Evolutionary conservation across 1,284 basidiomycete species (phyloP).

Genomic region (Amylostereum areolatum): DNA sequence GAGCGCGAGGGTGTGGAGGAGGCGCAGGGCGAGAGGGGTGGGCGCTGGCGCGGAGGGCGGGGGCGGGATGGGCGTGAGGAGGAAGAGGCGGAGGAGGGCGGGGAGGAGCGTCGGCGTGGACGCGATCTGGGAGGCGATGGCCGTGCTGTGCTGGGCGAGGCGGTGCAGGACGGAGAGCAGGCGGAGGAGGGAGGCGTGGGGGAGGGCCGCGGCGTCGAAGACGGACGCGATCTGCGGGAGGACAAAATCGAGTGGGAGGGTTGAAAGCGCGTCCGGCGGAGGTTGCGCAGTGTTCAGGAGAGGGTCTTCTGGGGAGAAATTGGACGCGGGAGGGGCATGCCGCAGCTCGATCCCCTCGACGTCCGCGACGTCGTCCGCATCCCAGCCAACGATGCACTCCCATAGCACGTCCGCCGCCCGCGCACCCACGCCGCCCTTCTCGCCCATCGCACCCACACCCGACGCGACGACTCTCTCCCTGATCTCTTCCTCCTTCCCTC

Average conservation of each 20-base stretch:
- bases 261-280: constrained; percentile 23
- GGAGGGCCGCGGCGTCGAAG: constrained; percentile 35
- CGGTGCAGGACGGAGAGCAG: constrained; percentile 61
- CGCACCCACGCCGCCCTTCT: constrained; percentile 63
- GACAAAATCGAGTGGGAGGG: constrained; percentile 49
- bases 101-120: constrained; percentile 49
- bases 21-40: constrained; percentile 47
- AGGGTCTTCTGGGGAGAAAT: background rate
- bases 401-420: constrained; percentile 66
- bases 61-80: constrained; percentile 44
- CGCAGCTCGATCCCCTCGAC: constrained; percentile 48
- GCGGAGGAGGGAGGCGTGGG: constrained; percentile 45
- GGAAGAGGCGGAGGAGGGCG: constrained; percentile 47
- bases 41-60: constrained; percentile 30
- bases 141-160: constrained; percentile 51
- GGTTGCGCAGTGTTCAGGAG: constrained; percentile 5
- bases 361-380: constrained; percentile 27
- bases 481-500: constrained; percentile 40
- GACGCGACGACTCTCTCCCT: constrained; percentile 57
- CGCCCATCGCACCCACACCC: constrained; percentile 56
- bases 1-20: constrained; percentile 56
- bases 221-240: constrained; percentile 43
- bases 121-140: constrained; percentile 49
- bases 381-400: constrained; percentile 64
- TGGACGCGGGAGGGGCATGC: constrained; percentile 13